Evolutionary conservation across 768 basidiomycete species (phyloP).

Genomic region (Hygrocybe punicea): DNA sequence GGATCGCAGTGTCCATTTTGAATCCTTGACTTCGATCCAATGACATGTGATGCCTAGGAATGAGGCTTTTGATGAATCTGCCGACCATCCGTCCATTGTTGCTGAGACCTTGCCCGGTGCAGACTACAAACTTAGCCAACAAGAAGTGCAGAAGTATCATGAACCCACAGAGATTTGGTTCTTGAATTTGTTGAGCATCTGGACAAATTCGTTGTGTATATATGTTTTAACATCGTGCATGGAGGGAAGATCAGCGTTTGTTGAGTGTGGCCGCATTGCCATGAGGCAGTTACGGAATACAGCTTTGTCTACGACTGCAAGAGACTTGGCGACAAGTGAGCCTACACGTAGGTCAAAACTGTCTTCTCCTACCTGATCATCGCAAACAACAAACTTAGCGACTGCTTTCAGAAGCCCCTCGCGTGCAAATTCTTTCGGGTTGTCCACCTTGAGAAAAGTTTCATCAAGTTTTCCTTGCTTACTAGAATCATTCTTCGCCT

Average conservation of each 20-base stretch:
- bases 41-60: slow-evolving; percentile 24
- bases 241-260: slow-evolving; percentile 12
- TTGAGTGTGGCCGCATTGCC: slow-evolving; percentile 15
- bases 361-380: slow-evolving; percentile 14
- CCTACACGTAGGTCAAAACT: not conserved
- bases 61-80: slow-evolving; percentile 16
- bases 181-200: slow-evolving; percentile 3
- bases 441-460: not conserved
- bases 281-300: slow-evolving; percentile 17
- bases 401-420: slow-evolving; percentile 10
- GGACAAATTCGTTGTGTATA: slow-evolving; percentile 18
- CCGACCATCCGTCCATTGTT: slow-evolving; percentile 17
- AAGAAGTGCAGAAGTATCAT: not conserved
- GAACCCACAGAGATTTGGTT: slow-evolving; percentile 12
- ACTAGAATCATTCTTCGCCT: not conserved
- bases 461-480: not conserved
- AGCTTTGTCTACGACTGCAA: slow-evolving; percentile 10
- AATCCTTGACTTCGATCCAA: slow-evolving; percentile 21
- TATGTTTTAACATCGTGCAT: slow-evolving; percentile 13
- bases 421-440: slow-evolving; percentile 10
- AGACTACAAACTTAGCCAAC: not conserved
- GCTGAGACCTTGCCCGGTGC: slow-evolving; percentile 13
- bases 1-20: slow-evolving; percentile 20
- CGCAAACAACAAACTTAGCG: slow-evolving; percentile 14
- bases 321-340: slow-evolving; percentile 6